Percentiles rank a stretch among this genome's conserved stretches.
Evolutionary conservation across 768 basidiomycete species (phyloP).

Genomic region (Heimioporus sp.): DNA sequence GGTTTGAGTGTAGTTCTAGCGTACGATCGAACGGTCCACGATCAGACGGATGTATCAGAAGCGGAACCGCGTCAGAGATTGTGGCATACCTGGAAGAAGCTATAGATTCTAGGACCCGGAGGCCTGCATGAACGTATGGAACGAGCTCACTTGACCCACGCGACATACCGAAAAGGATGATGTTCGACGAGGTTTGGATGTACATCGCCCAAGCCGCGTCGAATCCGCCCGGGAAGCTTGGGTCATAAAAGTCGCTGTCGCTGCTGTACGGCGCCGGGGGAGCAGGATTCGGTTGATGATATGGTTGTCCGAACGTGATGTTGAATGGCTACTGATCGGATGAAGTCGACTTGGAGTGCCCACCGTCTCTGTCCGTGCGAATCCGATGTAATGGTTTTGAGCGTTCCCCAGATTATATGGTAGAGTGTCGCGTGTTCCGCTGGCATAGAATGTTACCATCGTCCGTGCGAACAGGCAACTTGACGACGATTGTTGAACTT

Average conservation of each 20-base stretch:
- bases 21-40: not conserved
- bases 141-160: not conserved
- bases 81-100: conserved; percentile 39
- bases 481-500: not conserved
- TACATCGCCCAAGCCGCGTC: conserved; percentile 8
- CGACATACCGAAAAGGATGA: conserved; percentile 40
- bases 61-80: not conserved
- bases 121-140: not conserved
- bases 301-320: too few relatives aligned
- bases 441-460: conserved; percentile 9
- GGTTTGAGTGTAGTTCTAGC: conserved; percentile 50
- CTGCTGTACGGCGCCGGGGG: too few relatives aligned
- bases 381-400: conserved; percentile 46
- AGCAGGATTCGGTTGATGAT: too few relatives aligned
- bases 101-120: conserved; percentile 43
- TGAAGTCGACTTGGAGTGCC: too few relatives aligned
- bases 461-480: not conserved
- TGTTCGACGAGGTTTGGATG: conserved; percentile 31
- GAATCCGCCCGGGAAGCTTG: conserved; percentile 12
- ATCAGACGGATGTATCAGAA: not conserved
- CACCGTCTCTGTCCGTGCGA: conserved; percentile 53
- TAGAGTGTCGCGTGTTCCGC: conserved; percentile 49
- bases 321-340: too few relatives aligned
- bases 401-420: conserved; percentile 47
- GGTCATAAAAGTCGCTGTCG: too few relatives aligned